These are phyloP conservation scores for Beauveria scarabaeidicola DNA, from an alignment of 2,329 filamentous ascomycete species.

Conservation along the genomic window DNA sequence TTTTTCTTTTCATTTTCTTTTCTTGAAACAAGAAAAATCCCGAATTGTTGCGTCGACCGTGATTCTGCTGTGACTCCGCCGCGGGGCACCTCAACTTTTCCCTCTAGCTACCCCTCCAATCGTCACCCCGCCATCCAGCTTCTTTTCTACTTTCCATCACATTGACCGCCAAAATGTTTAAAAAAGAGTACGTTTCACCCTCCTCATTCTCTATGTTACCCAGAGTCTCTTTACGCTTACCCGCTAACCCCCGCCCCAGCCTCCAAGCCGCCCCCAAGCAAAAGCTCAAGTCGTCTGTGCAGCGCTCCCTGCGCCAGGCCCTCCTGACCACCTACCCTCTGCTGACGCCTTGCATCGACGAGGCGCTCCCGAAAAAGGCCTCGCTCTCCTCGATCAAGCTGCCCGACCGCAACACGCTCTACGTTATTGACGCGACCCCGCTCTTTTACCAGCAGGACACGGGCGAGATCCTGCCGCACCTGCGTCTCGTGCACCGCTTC, in stretches of 20 bases:
- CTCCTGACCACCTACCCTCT: slow-evolving; percentile 79
- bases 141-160: slow-evolving; percentile 11
- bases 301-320: slow-evolving; percentile 75
- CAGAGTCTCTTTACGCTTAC: background rate
- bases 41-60: background rate
- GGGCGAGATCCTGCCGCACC: slow-evolving; percentile 74
- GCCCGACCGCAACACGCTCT: slow-evolving; percentile 82
- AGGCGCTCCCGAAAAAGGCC: slow-evolving; percentile 89
- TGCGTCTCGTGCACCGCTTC: slow-evolving; percentile 83
- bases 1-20: background rate
- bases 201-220: background rate
- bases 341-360: slow-evolving; percentile 81
- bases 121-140: slow-evolving; percentile 12
- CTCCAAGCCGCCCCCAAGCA: slow-evolving; percentile 73
- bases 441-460: slow-evolving; percentile 86
- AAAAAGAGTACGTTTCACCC: slow-evolving; percentile 65
- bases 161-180: slow-evolving; percentile 61
- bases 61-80: slow-evolving; percentile 8
- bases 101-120: background rate
- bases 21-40: no score
- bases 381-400: slow-evolving; percentile 87
- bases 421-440: slow-evolving; percentile 64
- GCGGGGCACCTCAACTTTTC: slow-evolving; percentile 16
- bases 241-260: slow-evolving; percentile 35
- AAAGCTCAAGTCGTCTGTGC: slow-evolving; percentile 95